Percentiles rank a stretch among this genome's conserved stretches.
Conservation (phyloP, 2,329 filamentous ascomycete genomes). For the Fusarium pseudonygamai region DNA sequence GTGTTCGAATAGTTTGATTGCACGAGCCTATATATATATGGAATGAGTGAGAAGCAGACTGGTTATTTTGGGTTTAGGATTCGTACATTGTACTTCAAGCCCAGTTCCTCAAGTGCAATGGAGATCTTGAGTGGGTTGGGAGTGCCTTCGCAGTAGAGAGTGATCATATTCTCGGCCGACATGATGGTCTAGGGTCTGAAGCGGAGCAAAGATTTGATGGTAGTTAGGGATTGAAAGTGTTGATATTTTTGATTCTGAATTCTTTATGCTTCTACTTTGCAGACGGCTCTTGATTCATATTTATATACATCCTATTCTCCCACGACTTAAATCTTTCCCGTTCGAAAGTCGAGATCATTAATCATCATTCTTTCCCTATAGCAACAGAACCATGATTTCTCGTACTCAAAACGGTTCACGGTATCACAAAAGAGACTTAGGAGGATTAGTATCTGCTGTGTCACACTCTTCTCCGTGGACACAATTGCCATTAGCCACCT, state of each 20-base stretch:
- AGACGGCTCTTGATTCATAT: background rate
- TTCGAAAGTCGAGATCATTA: background rate
- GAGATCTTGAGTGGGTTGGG: slow-evolving; percentile 91
- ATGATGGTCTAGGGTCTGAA: background rate
- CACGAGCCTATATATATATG: slow-evolving; percentile 54
- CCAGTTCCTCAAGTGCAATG: slow-evolving; percentile 85
- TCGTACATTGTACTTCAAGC: slow-evolving; percentile 75
- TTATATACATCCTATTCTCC: background rate
- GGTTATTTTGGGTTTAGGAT: background rate
- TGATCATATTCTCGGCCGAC: slow-evolving; percentile 61
- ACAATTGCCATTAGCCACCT: background rate
- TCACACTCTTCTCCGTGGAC: background rate
- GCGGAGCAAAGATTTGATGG: background rate
- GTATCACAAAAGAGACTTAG: background rate
- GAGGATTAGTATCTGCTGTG: background rate
- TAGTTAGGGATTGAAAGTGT: background rate
- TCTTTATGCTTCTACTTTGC: background rate
- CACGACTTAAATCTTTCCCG: background rate
- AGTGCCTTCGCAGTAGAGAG: slow-evolving; percentile 82
- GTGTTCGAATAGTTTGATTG: slow-evolving; percentile 75
- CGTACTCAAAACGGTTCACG: background rate
- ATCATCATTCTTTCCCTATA: background rate
- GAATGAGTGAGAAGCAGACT: background rate
- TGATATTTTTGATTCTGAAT: background rate
- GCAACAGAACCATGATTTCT: too few species aligned